Evolutionary conservation across 768 basidiomycete species (phyloP), one percentile per base, ranked within the genome.

Genomic region (Lenzites betulinus): DNA sequence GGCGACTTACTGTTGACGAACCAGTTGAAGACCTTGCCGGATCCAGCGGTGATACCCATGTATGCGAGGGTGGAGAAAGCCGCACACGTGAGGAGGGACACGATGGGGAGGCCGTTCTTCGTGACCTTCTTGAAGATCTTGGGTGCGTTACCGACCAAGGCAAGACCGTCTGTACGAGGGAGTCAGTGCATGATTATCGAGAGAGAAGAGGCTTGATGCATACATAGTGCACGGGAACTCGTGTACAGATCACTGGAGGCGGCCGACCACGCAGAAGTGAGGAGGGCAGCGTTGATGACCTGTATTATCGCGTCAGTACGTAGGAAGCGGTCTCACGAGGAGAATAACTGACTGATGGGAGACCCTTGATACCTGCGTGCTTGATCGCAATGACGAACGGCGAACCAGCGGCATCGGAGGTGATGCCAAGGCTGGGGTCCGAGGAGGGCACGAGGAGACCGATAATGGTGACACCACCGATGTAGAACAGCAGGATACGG

Each of bases 261-360:
- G 35, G 95, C 94, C 25, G 94, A 96, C 89, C 92, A 95, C 6
- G 95, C 94, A 2, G 93, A 92, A 39, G 90, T 92, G 64, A 98
- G 75, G 15, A 96, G 79, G 71, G 84, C 86, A 3, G 89, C 90
- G 68, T 92, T 93, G 70, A 93, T 92, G 39, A 92, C 77, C 87
- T 89, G 18, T 15, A 42, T 20, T 23, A 28, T n/a, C 9, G 43
- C 12, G 49, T 22, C 22, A 55, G 38, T 23, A 28, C 54, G n/a
- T n/a, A n/a, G n/a, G n/a, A 63, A 20, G 23, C 38, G 4, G 22
- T 47, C 15, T 22, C 69, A 67, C 22, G 61, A 50, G 33, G 20
- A 16, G 23, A 20, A 9, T 2, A 20, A 9, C 1, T 11, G 2
- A 68, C 84, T 73, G 87, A 89, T 18, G 95, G 95, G 1, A 97